phyloP scores from a whole-genome alignment of 2,329 filamentous ascomycete species.

The Camptophora hylomeconis region DNA sequence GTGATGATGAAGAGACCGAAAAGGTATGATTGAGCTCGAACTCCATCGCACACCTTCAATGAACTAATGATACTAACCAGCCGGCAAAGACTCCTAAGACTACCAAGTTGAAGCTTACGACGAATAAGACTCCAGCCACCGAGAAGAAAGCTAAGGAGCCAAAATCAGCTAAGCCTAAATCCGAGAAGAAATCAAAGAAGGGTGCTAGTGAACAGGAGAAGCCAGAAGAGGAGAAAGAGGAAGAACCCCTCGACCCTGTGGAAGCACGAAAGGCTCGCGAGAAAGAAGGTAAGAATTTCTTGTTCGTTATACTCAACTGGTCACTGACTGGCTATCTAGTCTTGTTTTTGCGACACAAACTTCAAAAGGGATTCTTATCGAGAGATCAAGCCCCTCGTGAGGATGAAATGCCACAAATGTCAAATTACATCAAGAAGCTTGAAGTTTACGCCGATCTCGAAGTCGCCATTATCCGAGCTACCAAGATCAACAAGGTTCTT shows the following conservation, averaged over 20 bases:
- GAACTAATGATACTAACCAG: conserved; percentile 24
- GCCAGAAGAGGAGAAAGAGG: conserved; percentile 35
- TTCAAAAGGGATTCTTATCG: conserved; percentile 86
- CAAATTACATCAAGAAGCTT: conserved; percentile 48
- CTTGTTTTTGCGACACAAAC: conserved; percentile 83
- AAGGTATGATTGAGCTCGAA: conserved; percentile 37
- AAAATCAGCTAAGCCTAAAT: conserved; percentile 40
- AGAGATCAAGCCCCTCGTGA: conserved; percentile 76
- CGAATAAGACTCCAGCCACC: conserved; percentile 44
- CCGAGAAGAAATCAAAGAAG: conserved; percentile 49
- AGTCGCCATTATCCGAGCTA: conserved; percentile 72
- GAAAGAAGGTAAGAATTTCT: conserved; percentile 46
- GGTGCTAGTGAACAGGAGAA: conserved; percentile 44
- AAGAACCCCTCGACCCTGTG: conserved; percentile 39
- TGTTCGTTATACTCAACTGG: conserved; percentile 7
- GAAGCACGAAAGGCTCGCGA: conserved; percentile 42
- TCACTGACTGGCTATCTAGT: conserved; percentile 37
- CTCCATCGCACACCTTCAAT: conserved; percentile 1
- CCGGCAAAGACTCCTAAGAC: conserved; percentile 54
- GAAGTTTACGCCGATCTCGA: conserved; percentile 73
- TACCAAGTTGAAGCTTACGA: conserved; percentile 39
- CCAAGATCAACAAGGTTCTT: conserved; percentile 98
- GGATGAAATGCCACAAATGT: conserved; percentile 41
- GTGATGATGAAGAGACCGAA: conserved; percentile 60
- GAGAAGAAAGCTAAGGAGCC: conserved; percentile 33